Evolutionary conservation across 768 basidiomycete genomes (phyloP), one percentile per base, ranked within the genome.

Genomic region (Mycena galericulata): DNA sequence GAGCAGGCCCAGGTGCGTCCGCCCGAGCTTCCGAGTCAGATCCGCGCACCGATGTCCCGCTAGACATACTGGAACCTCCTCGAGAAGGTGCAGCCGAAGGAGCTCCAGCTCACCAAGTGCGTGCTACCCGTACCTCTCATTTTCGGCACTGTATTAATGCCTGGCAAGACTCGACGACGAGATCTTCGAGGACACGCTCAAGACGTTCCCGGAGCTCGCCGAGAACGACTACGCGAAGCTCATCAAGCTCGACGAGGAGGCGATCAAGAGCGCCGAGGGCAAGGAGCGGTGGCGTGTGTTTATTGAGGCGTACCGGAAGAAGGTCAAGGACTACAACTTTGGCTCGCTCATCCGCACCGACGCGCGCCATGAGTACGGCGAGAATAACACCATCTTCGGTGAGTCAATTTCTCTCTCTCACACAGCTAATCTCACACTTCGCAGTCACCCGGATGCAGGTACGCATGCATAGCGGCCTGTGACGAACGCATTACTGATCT

Each of bases 31-130:
- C 34, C 11, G 50, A 32, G 1, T 32, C 38, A 18, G n/a, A 24
- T 55, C 24, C 17, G 30, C 17, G 36, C 46, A 62, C 47, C 30
- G 60, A 45, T 24, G n/a, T 36, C 20, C 51, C 34, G 43, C 26
- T 72, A 98, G 94, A 96, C 96, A 10, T 98, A 98, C 81, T 97
- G 96, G 92, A 96, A 95, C 77, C 85, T 99, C 47, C 82, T 98
- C 58, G 92, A 92, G 76, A 91, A 90, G 75, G 88, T 98, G 55
- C 78, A 84, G 20, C 96, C 97, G 49, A 85, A 84, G 63, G 88
- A 89, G 49, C 88, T 98, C 68, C 90, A 85, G 74, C 83, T 99
- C 70, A 96, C 97, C 69, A 92, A 91, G 95, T 97, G 68, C 72
- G 86, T 79, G 43, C 47, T 45, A 6, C 8, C 8, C 24, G 22